These are phyloP conservation scores for Leptographium flavum DNA, from an alignment of 2,329 filamentous ascomycete genomes.

Conservation along the genomic window DNA sequence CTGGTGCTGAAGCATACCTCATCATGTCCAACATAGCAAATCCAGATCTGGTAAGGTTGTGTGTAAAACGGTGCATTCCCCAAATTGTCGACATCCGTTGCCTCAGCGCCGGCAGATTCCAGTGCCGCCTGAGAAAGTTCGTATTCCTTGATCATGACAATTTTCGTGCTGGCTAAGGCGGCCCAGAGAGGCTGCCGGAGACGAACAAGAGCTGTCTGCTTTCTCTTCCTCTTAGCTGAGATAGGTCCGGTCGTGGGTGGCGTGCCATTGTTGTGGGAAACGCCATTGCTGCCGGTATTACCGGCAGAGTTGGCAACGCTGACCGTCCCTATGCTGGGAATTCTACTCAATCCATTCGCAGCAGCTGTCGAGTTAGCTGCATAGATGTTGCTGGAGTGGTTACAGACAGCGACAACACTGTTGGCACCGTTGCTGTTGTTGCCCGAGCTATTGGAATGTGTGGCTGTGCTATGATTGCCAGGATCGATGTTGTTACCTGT, in stretches of 20 bases:
- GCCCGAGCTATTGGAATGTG: background rate
- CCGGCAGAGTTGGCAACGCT: background rate
- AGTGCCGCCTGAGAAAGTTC: constrained; percentile 65
- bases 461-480: background rate
- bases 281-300: background rate
- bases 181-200: constrained; percentile 90
- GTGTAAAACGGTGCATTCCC: constrained; percentile 60
- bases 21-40: constrained; percentile 64
- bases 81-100: constrained; percentile 63
- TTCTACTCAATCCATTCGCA: background rate
- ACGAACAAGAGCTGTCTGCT: constrained; percentile 81
- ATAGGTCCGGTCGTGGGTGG: constrained; percentile 18
- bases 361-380: background rate
- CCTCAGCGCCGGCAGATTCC: constrained; percentile 60
- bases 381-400: background rate
- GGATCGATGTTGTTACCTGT: background rate
- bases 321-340: background rate
- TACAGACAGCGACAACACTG: background rate
- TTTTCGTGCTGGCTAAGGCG: constrained; percentile 87
- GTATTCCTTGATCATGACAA: constrained; percentile 86
- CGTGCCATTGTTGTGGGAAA: background rate
- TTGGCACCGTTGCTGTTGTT: background rate
- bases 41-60: constrained; percentile 63
- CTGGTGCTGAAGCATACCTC: constrained; percentile 66
- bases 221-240: constrained; percentile 69